A percentile compares a stretch with the other conserved stretches of the same genome.
phyloP scores from a whole-genome alignment of 1,284 basidiomycete species.

The Sporisorium scitamineum region DNA sequence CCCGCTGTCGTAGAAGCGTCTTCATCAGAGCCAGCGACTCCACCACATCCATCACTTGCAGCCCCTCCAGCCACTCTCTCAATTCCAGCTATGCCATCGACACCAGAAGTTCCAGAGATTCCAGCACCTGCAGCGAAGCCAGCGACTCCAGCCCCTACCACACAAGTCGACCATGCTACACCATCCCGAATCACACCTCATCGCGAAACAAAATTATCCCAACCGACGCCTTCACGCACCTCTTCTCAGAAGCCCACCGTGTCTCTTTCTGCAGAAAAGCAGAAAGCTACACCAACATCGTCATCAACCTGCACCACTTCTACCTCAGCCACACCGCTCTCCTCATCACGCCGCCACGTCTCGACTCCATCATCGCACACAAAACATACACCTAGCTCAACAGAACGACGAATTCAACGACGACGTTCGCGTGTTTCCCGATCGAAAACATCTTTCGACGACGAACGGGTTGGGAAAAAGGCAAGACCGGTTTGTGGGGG shows the following conservation, averaged over 20 bases:
- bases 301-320: not conserved
- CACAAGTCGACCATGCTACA: not conserved
- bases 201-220: not conserved
- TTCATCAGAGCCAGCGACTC: not conserved
- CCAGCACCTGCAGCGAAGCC: too few relatives aligned
- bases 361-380: not conserved
- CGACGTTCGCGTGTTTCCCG: not conserved
- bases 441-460: not conserved
- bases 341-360: not conserved
- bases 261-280: not conserved
- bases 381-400: not conserved
- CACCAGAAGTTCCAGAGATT: not conserved
- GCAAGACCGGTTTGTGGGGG: constrained; percentile 24
- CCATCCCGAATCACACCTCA: not conserved
- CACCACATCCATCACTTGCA: not conserved
- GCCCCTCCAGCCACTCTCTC: not conserved
- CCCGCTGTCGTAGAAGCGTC: not conserved
- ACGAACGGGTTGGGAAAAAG: not conserved
- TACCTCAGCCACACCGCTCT: not conserved
- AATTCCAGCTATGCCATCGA: not conserved
- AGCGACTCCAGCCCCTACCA: not conserved
- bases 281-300: not conserved
- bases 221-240: not conserved
- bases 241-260: not conserved
- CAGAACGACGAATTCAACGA: not conserved